These are phyloP conservation scores for Eucalyptus paniculata DNA, from an alignment of 345 rosid genomes.

Conservation along the genomic window DNA sequence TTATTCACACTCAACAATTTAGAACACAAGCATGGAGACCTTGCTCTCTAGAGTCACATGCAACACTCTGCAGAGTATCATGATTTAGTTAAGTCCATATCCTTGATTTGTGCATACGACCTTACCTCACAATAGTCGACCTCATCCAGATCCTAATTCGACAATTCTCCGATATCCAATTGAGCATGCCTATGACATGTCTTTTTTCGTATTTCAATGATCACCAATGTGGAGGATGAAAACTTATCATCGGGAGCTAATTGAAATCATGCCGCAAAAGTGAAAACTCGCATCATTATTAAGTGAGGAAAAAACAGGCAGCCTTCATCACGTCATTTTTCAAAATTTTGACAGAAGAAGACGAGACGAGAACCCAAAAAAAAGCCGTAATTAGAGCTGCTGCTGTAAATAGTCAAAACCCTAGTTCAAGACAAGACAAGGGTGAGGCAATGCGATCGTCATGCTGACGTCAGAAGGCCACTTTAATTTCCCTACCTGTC, in stretches of 20 bases:
- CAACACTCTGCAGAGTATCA: accelerated
- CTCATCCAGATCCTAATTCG: neutral
- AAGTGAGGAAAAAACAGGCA: neutral
- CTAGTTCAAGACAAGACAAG: neutral
- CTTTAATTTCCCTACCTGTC: neutral
- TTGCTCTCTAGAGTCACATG: neutral
- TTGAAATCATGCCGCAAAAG: neutral
- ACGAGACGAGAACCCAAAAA: neutral
- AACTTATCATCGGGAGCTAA: neutral
- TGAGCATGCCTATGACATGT: neutral
- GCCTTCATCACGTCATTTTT: too few species aligned
- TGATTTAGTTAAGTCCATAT: neutral
- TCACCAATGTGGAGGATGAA: neutral
- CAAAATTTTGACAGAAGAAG: too few species aligned
- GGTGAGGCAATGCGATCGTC: neutral
- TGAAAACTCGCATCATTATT: neutral
- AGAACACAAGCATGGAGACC: neutral
- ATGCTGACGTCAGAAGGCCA: neutral
- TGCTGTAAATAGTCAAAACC: neutral
- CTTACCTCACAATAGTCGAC: neutral
- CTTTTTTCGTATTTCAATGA: neutral
- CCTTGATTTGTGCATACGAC: neutral
- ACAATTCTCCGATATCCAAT: too few species aligned
- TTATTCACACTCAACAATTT: neutral
- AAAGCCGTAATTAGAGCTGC: neutral